Evolutionary conservation across 2,329 filamentous ascomycete species (phyloP).

Genomic region (Aspergillus piperis): DNA sequence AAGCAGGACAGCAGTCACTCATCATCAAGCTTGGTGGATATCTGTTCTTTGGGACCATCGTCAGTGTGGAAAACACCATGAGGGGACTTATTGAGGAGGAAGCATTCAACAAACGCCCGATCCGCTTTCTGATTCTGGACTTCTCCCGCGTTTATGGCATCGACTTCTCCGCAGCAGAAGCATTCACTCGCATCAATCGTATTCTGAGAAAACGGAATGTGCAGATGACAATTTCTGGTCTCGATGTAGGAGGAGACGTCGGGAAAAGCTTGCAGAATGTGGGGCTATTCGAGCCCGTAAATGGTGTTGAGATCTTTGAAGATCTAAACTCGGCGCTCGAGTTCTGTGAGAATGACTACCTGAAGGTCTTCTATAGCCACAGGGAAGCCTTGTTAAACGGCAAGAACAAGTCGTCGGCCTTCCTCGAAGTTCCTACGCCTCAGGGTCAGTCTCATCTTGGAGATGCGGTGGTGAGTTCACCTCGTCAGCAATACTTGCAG

Average conservation of each 20-base stretch:
- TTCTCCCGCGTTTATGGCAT: constrained; percentile 86
- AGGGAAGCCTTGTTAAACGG: constrained; percentile 54
- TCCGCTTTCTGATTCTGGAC: constrained; percentile 87
- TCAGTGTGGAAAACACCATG: constrained; percentile 88
- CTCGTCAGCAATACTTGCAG: constrained; percentile 74
- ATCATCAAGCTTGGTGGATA: constrained; percentile 91
- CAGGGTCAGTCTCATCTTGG: constrained; percentile 26
- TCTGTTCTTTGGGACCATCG: constrained; percentile 98
- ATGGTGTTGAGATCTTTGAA: constrained; percentile 77
- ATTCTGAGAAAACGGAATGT: constrained; percentile 77
- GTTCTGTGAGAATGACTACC: constrained; percentile 89
- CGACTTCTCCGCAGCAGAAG: constrained; percentile 95
- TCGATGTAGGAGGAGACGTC: constrained; percentile 73
- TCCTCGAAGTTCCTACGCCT: constrained; percentile 35
- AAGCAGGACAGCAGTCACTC: constrained; percentile 84
- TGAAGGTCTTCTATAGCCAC: constrained; percentile 75
- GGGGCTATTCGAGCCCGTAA: constrained; percentile 73
- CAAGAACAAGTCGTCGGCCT: constrained; percentile 16
- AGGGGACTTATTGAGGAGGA: constrained; percentile 79
- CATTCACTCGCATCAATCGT: constrained; percentile 88
- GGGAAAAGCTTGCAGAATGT: constrained; percentile 80
- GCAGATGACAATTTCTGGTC: constrained; percentile 77
- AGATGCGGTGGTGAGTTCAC: constrained; percentile 69
- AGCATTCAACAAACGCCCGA: constrained; percentile 73
- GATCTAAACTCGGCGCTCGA: constrained; percentile 92